Percentiles rank a stretch among this genome's conserved stretches.
phyloP scores from a whole-genome alignment of 1,139 yeast species.

The Scheffersomyces stambukii region DNA sequence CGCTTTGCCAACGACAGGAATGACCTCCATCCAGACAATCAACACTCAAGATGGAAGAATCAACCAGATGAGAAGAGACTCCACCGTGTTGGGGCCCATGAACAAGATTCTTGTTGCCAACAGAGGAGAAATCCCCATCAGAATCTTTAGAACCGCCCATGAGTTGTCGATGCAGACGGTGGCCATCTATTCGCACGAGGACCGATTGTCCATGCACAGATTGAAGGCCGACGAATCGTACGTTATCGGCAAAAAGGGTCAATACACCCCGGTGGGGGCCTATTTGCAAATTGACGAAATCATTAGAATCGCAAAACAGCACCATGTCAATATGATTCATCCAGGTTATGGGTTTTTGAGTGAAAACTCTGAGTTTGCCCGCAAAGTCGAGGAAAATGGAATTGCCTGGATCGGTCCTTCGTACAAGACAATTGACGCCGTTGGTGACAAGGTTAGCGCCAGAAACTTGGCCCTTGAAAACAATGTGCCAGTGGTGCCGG shows the following conservation, averaged over 20 bases:
- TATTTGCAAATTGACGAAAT: conserved; percentile 95
- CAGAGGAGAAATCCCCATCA: conserved; percentile 89
- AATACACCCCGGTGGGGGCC: conserved; percentile 93
- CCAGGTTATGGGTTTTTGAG: conserved; percentile 98
- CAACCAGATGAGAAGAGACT: conserved; percentile 57
- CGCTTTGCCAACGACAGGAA: conserved; percentile 3
- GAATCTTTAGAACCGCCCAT: conserved; percentile 96
- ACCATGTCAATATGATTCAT: conserved; percentile 91
- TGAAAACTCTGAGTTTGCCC: conserved; percentile 92
- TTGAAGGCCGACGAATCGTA: conserved; percentile 91
- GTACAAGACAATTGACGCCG: conserved; percentile 84
- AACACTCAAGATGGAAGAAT: conserved; percentile 19
- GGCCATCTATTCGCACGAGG: conserved; percentile 96
- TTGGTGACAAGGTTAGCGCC: conserved; percentile 97
- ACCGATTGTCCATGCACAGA: conserved; percentile 90
- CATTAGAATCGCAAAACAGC: conserved; percentile 81
- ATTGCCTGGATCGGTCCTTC: conserved; percentile 97
- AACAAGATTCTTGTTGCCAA: conserved; percentile 87
- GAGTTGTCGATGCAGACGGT: conserved; percentile 97
- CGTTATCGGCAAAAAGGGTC: conserved; percentile 85
- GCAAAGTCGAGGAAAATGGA: conserved; percentile 85
- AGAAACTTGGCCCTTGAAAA: conserved; percentile 79
- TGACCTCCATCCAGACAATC: conserved; percentile 15
- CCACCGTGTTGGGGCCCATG: conserved; percentile 58
- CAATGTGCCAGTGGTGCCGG: conserved; percentile 93